Evolutionary conservation across 768 basidiomycete genomes (phyloP).

Genomic region (Pleurotus eryngii): DNA sequence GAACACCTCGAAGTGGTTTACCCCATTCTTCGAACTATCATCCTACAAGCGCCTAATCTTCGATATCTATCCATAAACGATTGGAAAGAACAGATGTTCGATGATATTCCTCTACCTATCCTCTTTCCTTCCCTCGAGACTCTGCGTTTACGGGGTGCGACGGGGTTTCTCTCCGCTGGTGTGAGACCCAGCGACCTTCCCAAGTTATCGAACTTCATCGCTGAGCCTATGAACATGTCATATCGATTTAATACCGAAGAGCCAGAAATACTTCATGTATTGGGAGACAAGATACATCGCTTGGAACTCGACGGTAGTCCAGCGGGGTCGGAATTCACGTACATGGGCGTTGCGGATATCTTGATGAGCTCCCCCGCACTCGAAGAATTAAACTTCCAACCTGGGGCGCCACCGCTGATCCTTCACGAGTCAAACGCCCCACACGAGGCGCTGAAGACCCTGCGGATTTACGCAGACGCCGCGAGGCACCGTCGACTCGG

Average conservation of each 20-base stretch:
- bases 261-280: constrained; percentile 1
- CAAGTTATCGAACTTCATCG: background rate
- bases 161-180: constrained; percentile 1
- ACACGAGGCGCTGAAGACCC: constrained; percentile 3
- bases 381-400: constrained; percentile 4
- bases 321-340: constrained; percentile 1
- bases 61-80: constrained; percentile 4
- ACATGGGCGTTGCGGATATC: constrained; percentile 4
- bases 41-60: constrained; percentile 1
- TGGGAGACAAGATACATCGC: constrained; percentile 1
- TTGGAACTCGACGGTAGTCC: constrained; percentile 6
- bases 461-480: background rate
- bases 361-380: background rate
- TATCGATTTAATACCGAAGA: constrained; percentile 5
- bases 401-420: constrained; percentile 2
- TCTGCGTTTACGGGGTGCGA: constrained; percentile 1
- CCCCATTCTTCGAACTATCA: constrained; percentile 3
- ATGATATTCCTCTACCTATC: background rate
- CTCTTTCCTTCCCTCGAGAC: background rate
- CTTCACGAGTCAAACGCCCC: background rate
- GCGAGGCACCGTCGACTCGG: background rate
- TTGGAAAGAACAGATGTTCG: constrained; percentile 5
- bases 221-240: constrained; percentile 5
- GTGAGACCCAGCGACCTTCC: background rate
- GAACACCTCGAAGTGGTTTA: constrained; percentile 1